A percentile compares a stretch with the other conserved stretches of the same genome.
phyloP scores from a whole-genome alignment of 257 asterid species.

The Ilex aquifolium region DNA sequence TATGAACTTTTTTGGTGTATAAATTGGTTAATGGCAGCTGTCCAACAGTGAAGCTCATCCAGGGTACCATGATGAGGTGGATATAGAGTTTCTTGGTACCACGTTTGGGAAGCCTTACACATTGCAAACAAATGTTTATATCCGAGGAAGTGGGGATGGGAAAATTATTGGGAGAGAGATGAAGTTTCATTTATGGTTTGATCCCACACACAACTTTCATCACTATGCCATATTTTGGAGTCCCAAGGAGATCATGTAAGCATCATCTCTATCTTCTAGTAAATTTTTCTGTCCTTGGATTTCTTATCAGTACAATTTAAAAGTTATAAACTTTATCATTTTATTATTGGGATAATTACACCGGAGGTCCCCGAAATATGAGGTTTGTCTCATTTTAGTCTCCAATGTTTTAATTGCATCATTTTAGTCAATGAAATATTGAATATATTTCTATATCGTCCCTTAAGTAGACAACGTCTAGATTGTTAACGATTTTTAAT shows the following conservation, averaged over 20 bases:
- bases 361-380: no score
- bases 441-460: no score
- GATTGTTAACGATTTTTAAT: no score
- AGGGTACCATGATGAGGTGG: slow-evolving; percentile 91
- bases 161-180: slow-evolving; percentile 80
- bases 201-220: slow-evolving; percentile 79
- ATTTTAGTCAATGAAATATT: no score
- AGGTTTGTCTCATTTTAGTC: no score
- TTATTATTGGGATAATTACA: no score
- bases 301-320: no score
- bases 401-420: no score
- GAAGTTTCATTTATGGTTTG: slow-evolving; percentile 94
- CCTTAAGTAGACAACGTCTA: no score
- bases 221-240: slow-evolving; percentile 85
- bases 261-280: not conserved
- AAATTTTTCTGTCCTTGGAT: no score
- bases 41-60: slow-evolving; percentile 88
- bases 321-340: no score
- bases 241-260: slow-evolving; percentile 75
- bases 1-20: no score
- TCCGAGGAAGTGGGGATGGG: slow-evolving; percentile 93
- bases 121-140: slow-evolving; percentile 85
- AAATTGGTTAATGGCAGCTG: slow-evolving; percentile 33
- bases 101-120: slow-evolving; percentile 93
- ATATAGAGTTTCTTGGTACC: slow-evolving; percentile 86